Conservation (phyloP, 176 grass and related monocot genomes). For the Ampelocalamus luodianensis region DNA sequence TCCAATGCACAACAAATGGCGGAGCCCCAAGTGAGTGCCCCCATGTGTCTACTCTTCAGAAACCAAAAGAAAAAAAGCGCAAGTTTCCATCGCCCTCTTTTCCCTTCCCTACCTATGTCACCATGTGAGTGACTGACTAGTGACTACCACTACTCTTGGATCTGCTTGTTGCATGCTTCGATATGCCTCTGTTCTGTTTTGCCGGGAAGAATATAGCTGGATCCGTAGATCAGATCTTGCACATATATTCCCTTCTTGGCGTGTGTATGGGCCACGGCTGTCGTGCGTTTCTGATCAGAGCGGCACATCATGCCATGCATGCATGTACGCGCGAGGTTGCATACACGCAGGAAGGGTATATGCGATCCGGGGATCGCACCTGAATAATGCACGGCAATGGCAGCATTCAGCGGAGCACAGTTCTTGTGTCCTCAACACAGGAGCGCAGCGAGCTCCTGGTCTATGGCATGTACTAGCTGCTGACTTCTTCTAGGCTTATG, state of each 20-base stretch:
- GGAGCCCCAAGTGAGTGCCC: conserved; percentile 8
- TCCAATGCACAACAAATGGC: background rate
- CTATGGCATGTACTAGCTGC: background rate
- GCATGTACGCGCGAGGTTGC: background rate
- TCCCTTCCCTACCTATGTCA: conserved; percentile 17
- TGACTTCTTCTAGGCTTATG: background rate
- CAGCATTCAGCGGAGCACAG: background rate
- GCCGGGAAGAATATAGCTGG: background rate
- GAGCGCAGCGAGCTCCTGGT: background rate
- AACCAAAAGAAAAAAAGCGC: background rate
- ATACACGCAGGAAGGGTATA: background rate
- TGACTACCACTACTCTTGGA: background rate
- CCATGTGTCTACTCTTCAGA: conserved; percentile 35
- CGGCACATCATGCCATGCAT: background rate
- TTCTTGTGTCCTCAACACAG: background rate
- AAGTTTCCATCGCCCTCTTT: background rate
- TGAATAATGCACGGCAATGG: conserved; percentile 1
- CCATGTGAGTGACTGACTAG: background rate
- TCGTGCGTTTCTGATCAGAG: background rate
- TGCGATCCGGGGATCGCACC: background rate
- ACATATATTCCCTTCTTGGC: background rate
- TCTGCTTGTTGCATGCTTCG: background rate
- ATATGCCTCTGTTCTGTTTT: conserved; percentile 25
- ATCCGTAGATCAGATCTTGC: conserved; percentile 18
- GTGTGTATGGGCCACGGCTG: background rate